Evolutionary conservation across 495 filamentous ascomycete species (phyloP), one percentile per base, ranked within the genome.

Genomic region (Penicillium taxi): DNA sequence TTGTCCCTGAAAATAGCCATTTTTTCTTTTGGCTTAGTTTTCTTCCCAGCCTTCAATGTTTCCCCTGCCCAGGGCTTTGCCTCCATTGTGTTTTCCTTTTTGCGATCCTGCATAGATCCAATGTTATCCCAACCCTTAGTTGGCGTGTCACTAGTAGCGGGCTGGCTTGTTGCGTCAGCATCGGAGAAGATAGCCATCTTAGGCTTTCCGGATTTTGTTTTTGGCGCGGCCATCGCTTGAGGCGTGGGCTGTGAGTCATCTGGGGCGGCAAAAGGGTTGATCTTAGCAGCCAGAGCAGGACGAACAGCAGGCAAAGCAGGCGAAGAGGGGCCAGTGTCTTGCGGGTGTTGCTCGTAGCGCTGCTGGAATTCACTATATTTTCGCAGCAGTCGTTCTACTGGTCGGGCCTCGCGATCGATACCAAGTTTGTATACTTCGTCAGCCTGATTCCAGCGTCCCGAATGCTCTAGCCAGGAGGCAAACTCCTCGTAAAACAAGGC

Each of bases 401-500:
- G 91, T 35, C 87, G 73, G 4, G 91, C 93, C 51, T 94, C 86
- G 24, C 75, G 76, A 49, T 96, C 84, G 28, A 96, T 76, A 1
- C 93, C 91, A 29, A 93, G 67, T 42, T 76, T 75, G 46, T 91
- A 98, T 2, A 98, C 81, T 57, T 98, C 93, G 38, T 93, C 86
- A 6, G 93, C 91, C 55, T 96, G 91, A 6, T 71, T 73, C 86
- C 90, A 95, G 32, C 88, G 72, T 12, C 82, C 86, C 8, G 79
- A 81, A 32, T 77, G 70, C 63, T 98, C 91, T 13, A 98, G 61
- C 84, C 89, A 94, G 0, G 75, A 82, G 0, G 91, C 88, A 63
- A 93, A 96, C 48, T 96, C 93, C 52, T 98, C 91, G 58, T 98
- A 96, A 52, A 88, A 98, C n/a, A 96, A 63, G 0, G 91, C 91